Conservation (phyloP, 1,284 basidiomycete genomes). For the Cutaneotrichosporon sp. region DNA sequence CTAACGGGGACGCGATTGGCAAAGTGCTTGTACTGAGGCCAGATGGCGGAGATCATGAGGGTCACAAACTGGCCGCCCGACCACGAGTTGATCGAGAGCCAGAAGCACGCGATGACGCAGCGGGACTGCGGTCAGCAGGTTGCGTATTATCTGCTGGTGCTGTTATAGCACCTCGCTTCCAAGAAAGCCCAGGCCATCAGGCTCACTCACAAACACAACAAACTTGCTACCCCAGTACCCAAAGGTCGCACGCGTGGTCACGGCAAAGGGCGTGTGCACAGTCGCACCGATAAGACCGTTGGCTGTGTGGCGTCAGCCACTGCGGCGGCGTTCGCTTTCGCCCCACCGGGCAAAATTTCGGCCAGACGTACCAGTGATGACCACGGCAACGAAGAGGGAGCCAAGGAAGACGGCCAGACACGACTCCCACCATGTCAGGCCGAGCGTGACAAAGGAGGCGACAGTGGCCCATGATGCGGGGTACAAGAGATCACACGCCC, state of each 20-base stretch:
- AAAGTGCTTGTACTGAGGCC: conserved; percentile 28
- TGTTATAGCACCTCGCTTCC: background rate
- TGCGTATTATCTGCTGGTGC: background rate
- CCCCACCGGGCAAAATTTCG: background rate
- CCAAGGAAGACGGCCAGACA: conserved; percentile 25
- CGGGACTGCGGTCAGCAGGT: conserved; percentile 15
- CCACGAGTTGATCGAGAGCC: conserved; percentile 65
- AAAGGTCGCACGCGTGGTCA: conserved; percentile 69
- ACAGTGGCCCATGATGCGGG: conserved; percentile 43
- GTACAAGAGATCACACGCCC: conserved; percentile 45
- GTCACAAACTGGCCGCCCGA: conserved; percentile 33
- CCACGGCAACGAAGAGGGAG: conserved; percentile 13
- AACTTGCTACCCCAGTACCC: conserved; percentile 60
- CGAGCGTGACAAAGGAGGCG: conserved; percentile 37
- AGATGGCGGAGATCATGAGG: conserved; percentile 31
- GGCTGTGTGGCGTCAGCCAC: conserved; percentile 12
- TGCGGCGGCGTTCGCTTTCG: background rate
- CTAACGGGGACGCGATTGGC: conserved; percentile 26
- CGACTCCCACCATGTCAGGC: conserved; percentile 43
- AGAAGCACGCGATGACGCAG: conserved; percentile 65
- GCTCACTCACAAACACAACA: conserved; percentile 62
- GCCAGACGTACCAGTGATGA: conserved; percentile 17
- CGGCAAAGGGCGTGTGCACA: conserved; percentile 64
- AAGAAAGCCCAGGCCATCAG: background rate
- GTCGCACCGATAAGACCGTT: conserved; percentile 70